Conservation (phyloP, 2,329 filamentous ascomycete species). For the Colletotrichum liriopes region DNA sequence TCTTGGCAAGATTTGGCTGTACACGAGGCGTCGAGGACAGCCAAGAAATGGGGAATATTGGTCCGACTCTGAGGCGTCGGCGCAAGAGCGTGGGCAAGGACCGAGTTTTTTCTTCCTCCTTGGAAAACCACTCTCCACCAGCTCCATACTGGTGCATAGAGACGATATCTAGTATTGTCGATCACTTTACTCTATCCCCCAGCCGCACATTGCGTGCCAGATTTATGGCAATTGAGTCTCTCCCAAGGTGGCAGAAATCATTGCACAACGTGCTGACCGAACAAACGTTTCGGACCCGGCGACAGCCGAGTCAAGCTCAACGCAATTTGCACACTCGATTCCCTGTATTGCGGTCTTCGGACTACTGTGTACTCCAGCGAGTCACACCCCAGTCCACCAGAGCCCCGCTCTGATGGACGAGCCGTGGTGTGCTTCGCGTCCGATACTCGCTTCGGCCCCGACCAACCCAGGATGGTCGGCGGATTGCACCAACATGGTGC, state of each 20-base stretch:
- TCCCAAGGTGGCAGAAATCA: not conserved
- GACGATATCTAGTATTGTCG: slow-evolving; percentile 20
- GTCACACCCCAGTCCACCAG: not conserved
- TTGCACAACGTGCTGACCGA: too few species aligned
- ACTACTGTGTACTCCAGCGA: not conserved
- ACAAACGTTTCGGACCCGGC: too few species aligned
- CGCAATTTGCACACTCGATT: not conserved
- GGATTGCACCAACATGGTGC: not conserved
- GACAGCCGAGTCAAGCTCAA: too few species aligned
- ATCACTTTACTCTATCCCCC: slow-evolving; percentile 13
- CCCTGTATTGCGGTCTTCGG: not conserved
- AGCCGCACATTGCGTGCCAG: slow-evolving; percentile 2
- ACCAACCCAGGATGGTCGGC: not conserved
- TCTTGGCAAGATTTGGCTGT: slow-evolving; percentile 6
- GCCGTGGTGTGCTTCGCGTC: slow-evolving; percentile 1
- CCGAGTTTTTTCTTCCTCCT: not conserved
- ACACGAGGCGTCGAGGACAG: not conserved
- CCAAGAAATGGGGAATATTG: slow-evolving; percentile 4
- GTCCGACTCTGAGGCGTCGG: not conserved
- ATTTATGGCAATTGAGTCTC: not conserved
- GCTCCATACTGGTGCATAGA: slow-evolving; percentile 22
- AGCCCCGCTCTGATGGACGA: not conserved
- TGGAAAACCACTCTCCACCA: slow-evolving; percentile 2
- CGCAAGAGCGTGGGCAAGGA: slow-evolving; percentile 10
- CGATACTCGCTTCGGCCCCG: not conserved